Conservation (phyloP, 306 rosid genomes). For the Rosa rugosa region DNA sequence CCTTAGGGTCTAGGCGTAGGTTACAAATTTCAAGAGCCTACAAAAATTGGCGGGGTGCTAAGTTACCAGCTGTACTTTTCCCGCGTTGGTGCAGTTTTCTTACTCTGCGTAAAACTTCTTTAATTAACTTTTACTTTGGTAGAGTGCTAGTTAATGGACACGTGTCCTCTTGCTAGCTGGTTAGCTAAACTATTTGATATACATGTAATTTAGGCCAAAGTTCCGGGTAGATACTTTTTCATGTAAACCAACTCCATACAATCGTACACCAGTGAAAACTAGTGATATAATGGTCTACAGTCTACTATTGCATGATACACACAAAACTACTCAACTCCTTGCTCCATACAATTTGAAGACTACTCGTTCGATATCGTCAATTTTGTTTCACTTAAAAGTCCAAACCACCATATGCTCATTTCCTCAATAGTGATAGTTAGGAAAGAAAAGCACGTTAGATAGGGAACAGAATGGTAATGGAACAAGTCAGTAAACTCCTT, state of each 20-base stretch:
- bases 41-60: neutral
- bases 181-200: no score
- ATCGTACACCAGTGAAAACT: no score
- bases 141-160: no score
- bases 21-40: neutral
- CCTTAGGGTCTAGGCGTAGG: neutral
- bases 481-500: conserved; percentile 22
- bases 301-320: no score
- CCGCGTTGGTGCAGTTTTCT: neutral
- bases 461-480: neutral
- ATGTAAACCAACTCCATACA: no score
- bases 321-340: no score
- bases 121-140: no score
- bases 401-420: neutral
- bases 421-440: neutral
- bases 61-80: neutral
- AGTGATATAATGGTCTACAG: no score
- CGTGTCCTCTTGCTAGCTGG: no score
- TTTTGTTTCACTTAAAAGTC: neutral
- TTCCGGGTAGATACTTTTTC: no score
- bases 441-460: neutral
- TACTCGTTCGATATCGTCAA: neutral
- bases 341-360: no score
- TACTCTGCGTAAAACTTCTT: neutral
- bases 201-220: neutral